Evolutionary conservation across 1,139 yeast species (phyloP), one percentile per base, ranked within the genome.

Genomic region (Meyerozyma guilliermondii): DNA sequence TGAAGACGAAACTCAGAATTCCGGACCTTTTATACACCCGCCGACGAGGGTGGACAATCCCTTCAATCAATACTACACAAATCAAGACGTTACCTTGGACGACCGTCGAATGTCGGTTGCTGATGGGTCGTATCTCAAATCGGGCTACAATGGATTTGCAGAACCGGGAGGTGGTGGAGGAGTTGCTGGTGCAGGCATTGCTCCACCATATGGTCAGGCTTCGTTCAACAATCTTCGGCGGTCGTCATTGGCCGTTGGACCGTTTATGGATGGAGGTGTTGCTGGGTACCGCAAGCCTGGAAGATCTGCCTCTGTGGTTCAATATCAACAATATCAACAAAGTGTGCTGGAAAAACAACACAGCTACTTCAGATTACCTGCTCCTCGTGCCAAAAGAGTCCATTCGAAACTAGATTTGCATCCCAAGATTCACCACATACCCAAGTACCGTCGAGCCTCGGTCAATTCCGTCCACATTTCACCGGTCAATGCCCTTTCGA

Each of bases 401-500:
- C 59, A 65, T 39, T 62, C 64, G 43, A 67, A 63, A 45, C 54
- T 69, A 24, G 94, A 87, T 45, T 66, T 88, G 50, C 71, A 71
- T 26, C 96, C 96, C 0, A 68, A 72, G 26, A 52, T 75, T 13
- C 82, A 87, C 52, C 65, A 68, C 17, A 81, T 76, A 45, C 95
- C 96, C 1, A 83, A 83, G 60, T 85, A 80, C 57, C 74, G 97
- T 49, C 74, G 97, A 40, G 89, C 95, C 7, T 78, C 91, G 1
- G 80, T 87, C 36, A 83, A 84, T 44, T 82, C 89, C 5, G 80
- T 83, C 38, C 87, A 82, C 50, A 78, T 88, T 33, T 86, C 96
- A n/a, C 98, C 98, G 0, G 73, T 87, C 17, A 74, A 79, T 45
- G 96, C 96, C 1, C 68, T 91, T 46, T 87, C 97, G 0, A 77